Conservation (phyloP, 805 yeast species). For the Danielia oregonensis region DNA sequence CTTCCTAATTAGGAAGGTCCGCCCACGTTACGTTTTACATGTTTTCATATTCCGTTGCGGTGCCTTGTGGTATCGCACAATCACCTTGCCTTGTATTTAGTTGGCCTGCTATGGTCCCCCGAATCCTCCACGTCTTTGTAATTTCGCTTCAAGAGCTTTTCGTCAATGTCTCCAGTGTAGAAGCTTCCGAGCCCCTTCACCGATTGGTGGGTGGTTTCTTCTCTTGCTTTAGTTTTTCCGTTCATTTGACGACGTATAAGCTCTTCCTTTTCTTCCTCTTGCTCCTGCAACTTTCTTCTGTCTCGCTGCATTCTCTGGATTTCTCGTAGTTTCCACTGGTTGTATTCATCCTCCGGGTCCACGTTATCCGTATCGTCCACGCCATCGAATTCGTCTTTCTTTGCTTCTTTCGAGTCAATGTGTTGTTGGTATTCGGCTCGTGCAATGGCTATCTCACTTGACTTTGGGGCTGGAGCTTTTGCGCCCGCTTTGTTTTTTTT, state of each 20-base stretch:
- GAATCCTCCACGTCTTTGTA: conserved; percentile 23
- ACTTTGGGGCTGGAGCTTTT: not conserved
- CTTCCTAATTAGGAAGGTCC: no score
- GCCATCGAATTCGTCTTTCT: conserved; percentile 23
- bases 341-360: conserved; percentile 46
- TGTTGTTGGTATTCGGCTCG: conserved; percentile 12
- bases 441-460: conserved; percentile 3
- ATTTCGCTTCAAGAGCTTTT: conserved; percentile 27
- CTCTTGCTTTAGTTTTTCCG: conserved; percentile 1
- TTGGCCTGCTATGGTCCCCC: conserved; percentile 28
- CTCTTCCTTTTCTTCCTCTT: conserved; percentile 32
- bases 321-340: conserved; percentile 41
- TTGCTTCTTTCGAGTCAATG: conserved; percentile 6
- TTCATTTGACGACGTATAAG: conserved; percentile 16
- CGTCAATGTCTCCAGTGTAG: conserved; percentile 20
- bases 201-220: conserved; percentile 11
- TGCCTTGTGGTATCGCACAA: no score
- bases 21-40: no score
- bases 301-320: conserved; percentile 37
- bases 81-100: conserved; percentile 20
- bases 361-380: conserved; percentile 59
- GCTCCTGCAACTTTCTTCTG: conserved; percentile 21
- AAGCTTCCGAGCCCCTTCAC: conserved; percentile 8
- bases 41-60: no score
- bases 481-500: conserved; percentile 3